phyloP scores from a whole-genome alignment of 805 yeast genomes.

The Zygosaccharomyces kombuchaensis region DNA sequence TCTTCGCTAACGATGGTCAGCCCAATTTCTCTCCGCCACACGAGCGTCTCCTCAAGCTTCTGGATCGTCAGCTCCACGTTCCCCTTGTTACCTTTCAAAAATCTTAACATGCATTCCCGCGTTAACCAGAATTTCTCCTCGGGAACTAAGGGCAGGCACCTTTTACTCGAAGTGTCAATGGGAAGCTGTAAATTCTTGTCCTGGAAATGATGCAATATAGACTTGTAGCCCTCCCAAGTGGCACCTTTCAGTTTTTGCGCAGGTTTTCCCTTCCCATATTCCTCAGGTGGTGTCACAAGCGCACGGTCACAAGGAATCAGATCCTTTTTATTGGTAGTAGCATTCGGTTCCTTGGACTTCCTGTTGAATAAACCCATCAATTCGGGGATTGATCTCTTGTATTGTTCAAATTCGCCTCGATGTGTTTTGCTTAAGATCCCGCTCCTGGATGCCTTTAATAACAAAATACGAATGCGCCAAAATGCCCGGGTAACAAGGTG shows the following conservation, averaged over 20 bases:
- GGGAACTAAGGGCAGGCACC: conserved; percentile 35
- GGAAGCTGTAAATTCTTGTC: conserved; percentile 21
- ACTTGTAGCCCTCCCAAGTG: conserved; percentile 18
- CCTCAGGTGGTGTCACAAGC: conserved; percentile 23
- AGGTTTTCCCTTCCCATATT: conserved; percentile 17
- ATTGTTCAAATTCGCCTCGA: not conserved
- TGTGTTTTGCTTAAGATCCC: not conserved
- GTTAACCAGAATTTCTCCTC: conserved; percentile 39
- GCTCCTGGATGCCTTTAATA: not conserved
- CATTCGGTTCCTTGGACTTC: conserved; percentile 13
- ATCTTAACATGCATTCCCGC: conserved; percentile 49
- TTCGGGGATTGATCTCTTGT: not conserved
- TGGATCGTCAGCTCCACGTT: conserved; percentile 41
- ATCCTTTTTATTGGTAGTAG: conserved; percentile 15
- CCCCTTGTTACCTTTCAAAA: conserved; percentile 52
- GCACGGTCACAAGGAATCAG: conserved; percentile 23
- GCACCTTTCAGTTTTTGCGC: conserved; percentile 19
- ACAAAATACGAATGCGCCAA: not conserved
- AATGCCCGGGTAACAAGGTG: conserved; percentile 1
- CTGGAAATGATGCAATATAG: conserved; percentile 20
- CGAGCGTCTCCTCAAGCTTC: conserved; percentile 44
- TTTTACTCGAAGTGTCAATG: conserved; percentile 37
- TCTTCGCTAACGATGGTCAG: conserved; percentile 35
- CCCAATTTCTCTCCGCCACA: conserved; percentile 56
- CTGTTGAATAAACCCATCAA: conserved; percentile 30